Evolutionary conservation across 768 basidiomycete species (phyloP), one percentile per base, ranked within the genome.

Genomic region (Suillus placidus): DNA sequence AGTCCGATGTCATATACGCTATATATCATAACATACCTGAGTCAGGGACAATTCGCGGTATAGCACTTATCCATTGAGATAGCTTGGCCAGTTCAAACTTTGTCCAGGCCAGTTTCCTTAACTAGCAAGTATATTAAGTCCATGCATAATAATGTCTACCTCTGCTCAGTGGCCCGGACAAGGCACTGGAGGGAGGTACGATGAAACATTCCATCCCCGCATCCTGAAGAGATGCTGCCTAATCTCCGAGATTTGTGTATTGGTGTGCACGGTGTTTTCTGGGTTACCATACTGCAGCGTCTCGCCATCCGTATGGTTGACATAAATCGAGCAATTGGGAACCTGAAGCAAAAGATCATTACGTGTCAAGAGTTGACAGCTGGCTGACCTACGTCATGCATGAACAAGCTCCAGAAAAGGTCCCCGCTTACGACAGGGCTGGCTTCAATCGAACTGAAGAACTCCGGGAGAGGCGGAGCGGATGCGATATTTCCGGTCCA

Each of bases 351-450:
- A 2, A 55, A 20, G 16, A 66, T 12, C 18, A 61, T 35, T 8
- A 62, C 37, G 1, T 18, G 37, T 60, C 9, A 38, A 3, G 20
- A 60, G 18, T 57, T 3, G 16, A 30, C 16, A 30, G 9, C 26
- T 16, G 30, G 13, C 12, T 12, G 51, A 56, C 49, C 30, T 32
- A 63, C 66, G n/a, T 61, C 75, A 63, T 76, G 72, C 8, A 72
- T 72, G 26, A 77, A 77, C 9, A 76, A 52, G 56, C 69, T 71
- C 74, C 73, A 76, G 60, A 72, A 74, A 56, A 72, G 63, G 47
- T 70, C 72, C 2, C 70, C 70, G 3, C 35, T 14, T 37, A 68
- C 64, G 43, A 55, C 47, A 42, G 71, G 67, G 49, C 72, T 64
- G 2, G 63, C 47, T 32, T 60, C 52, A 4, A 63, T 34, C 35